phyloP scores from a whole-genome alignment of 2,329 filamentous ascomycete species.

The Emmonsiellopsis sp. region DNA sequence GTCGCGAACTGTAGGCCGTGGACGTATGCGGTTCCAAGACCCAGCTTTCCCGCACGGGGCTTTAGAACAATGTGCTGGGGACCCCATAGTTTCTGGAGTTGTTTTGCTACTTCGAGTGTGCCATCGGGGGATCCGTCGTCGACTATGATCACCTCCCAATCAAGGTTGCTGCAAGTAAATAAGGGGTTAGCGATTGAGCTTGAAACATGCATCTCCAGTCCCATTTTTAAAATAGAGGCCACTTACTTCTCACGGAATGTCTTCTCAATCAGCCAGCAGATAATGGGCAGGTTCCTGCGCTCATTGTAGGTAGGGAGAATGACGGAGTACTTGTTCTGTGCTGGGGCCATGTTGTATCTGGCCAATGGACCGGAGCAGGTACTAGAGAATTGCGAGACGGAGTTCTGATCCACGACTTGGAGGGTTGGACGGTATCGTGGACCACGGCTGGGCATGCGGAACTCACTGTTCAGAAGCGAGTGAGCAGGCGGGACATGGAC shows the following conservation, averaged over 20 bases:
- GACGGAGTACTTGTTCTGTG: conserved; percentile 79
- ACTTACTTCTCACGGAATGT: conserved; percentile 81
- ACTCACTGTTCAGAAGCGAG: conserved; percentile 8
- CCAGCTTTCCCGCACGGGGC: conserved; percentile 85
- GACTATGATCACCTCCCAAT: conserved; percentile 97
- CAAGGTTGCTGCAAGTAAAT: conserved; percentile 58
- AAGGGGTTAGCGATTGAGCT: conserved; percentile 1
- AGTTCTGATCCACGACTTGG: conserved; percentile 12
- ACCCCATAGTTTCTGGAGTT: conserved; percentile 78
- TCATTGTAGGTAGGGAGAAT: conserved; percentile 99
- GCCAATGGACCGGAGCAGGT: neutral
- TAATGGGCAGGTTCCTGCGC: conserved; percentile 91
- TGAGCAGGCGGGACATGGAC: neutral
- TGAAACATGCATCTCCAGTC: neutral
- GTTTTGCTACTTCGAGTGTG: conserved; percentile 79
- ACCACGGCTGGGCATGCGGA: conserved; percentile 15
- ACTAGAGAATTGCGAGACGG: conserved; percentile 9
- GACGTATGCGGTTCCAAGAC: conserved; percentile 93
- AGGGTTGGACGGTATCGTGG: conserved; percentile 14
- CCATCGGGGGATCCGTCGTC: conserved; percentile 97
- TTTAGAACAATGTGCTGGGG: conserved; percentile 70
- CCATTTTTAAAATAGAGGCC: neutral
- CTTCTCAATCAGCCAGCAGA: conserved; percentile 85
- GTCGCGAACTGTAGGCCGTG: conserved; percentile 83
- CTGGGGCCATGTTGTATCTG: conserved; percentile 7